These are phyloP conservation scores for Claviceps fusiformis DNA, from an alignment of 2,329 filamentous ascomycete genomes.

Conservation along the genomic window DNA sequence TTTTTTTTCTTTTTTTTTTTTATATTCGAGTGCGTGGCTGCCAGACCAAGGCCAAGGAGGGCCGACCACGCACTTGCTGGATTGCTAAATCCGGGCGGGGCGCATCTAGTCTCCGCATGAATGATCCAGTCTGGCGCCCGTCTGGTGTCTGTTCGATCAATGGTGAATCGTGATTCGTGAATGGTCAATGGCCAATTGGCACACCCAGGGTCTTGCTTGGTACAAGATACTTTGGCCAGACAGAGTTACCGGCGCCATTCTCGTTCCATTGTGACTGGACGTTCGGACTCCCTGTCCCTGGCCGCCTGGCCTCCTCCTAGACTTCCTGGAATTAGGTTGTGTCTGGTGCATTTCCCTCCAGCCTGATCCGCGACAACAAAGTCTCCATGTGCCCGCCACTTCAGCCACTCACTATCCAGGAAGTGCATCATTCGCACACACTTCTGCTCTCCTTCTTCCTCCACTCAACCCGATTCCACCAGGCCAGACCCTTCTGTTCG, in stretches of 20 bases:
- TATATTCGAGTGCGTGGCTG: neutral
- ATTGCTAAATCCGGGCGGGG: no score
- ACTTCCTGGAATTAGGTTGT: neutral
- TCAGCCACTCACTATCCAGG: neutral
- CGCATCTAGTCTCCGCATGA: no score
- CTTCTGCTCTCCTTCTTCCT: neutral
- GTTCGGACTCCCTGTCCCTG: neutral
- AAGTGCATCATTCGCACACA: neutral
- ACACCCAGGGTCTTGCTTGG: no score
- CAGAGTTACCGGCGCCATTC: neutral
- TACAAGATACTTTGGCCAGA: no score
- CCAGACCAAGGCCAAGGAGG: neutral
- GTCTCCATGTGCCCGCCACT: constrained; percentile 1
- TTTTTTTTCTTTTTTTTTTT: neutral
- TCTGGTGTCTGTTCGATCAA: no score
- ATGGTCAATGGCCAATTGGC: no score
- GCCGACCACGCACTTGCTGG: no score
- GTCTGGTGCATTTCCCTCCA: neutral
- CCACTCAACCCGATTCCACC: neutral
- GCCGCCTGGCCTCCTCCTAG: neutral
- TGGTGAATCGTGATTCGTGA: no score
- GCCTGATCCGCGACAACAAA: neutral
- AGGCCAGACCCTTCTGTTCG: neutral
- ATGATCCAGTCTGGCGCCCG: no score
- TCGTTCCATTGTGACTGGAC: neutral